Evolutionary conservation across 2,329 filamentous ascomycete genomes (phyloP).

Genomic region (Cladosporium velox): DNA sequence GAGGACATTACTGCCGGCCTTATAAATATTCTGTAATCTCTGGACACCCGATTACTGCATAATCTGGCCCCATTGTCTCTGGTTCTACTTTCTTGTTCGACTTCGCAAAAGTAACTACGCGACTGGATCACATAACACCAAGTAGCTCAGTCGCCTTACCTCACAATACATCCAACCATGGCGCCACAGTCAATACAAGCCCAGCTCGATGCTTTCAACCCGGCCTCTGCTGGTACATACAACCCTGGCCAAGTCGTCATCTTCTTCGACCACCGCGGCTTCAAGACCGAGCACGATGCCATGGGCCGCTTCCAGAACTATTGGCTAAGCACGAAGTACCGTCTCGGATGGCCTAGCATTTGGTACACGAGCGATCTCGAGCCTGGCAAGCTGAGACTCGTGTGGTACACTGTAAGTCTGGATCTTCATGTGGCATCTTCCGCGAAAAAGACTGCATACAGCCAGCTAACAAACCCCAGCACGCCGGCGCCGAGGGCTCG

Average conservation of each 20-base stretch:
- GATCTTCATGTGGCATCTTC: background rate
- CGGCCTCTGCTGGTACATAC: slow-evolving; percentile 30
- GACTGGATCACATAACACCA: background rate
- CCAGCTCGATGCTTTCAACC: slow-evolving; percentile 30
- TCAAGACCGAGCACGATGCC: slow-evolving; percentile 30
- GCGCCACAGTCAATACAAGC: slow-evolving; percentile 16
- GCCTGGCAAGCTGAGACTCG: slow-evolving; percentile 33
- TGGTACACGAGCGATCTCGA: slow-evolving; percentile 30
- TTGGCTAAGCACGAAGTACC: slow-evolving; percentile 31
- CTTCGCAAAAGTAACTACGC: background rate
- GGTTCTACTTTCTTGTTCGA: background rate
- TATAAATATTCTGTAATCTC: background rate
- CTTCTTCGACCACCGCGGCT: slow-evolving; percentile 37
- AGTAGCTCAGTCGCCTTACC: background rate
- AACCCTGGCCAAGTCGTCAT: slow-evolving; percentile 36
- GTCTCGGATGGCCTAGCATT: slow-evolving; percentile 31
- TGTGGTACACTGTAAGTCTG: slow-evolving; percentile 35
- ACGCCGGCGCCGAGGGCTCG: slow-evolving; percentile 34
- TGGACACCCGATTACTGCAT: background rate
- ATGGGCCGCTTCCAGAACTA: slow-evolving; percentile 31
- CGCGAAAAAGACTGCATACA: background rate
- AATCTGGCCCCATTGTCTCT: background rate
- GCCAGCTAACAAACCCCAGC: slow-evolving; percentile 26
- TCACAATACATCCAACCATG: slow-evolving; percentile 9
- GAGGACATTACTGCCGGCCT: background rate